Evolutionary conservation across 371 early-diverging fungal species (phyloP).

Genomic region (Thermomucor indicae-seudaticae): DNA sequence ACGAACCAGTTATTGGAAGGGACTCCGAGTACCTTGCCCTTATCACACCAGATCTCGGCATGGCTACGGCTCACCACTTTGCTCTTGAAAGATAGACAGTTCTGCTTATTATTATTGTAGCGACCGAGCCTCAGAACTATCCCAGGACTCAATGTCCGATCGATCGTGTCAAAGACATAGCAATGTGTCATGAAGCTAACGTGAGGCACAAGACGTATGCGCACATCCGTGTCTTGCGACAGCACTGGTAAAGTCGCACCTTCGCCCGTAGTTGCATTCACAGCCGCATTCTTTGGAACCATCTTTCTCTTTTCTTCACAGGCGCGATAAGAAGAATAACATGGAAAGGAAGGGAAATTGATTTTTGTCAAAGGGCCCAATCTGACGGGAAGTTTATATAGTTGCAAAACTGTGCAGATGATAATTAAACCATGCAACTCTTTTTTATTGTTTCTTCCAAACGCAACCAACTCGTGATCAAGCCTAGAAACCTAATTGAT

Average conservation of each 20-base stretch:
- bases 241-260: too few species aligned
- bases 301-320: neutral
- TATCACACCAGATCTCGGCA: constrained; percentile 84
- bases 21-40: constrained; percentile 26
- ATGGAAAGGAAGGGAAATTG: neutral
- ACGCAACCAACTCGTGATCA: neutral
- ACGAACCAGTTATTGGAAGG: neutral
- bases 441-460: too few species aligned
- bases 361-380: too few species aligned
- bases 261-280: too few species aligned
- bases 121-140: constrained; percentile 71
- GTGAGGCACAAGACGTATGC: constrained; percentile 73
- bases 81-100: constrained; percentile 81
- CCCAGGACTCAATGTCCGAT: constrained; percentile 65
- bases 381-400: too few species aligned
- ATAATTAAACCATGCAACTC: too few species aligned
- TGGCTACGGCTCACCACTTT: constrained; percentile 93
- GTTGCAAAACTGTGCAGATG: too few species aligned
- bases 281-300: too few species aligned
- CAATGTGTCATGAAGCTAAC: constrained; percentile 61
- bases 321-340: neutral
- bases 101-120: constrained; percentile 67
- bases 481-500: neutral
- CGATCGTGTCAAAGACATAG: constrained; percentile 78
- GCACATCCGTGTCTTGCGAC: constrained; percentile 12